Evolutionary conservation across 345 rosid genomes (phyloP).

Genomic region (Sonneratia alba): DNA sequence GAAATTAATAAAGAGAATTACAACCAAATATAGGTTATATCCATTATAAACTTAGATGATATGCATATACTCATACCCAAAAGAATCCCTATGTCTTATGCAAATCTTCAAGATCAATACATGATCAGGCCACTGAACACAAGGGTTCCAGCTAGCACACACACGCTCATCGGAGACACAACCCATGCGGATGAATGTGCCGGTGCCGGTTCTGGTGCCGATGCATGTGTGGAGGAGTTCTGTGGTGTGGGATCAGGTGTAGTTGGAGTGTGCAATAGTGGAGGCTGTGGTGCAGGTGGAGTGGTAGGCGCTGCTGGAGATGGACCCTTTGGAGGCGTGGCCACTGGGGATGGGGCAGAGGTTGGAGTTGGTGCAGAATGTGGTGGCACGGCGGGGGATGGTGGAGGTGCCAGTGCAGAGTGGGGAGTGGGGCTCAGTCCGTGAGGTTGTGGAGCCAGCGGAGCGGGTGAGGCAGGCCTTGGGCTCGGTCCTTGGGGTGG

Average conservation of each 20-base stretch:
- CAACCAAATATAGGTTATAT: neutral
- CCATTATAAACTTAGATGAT: too few species aligned
- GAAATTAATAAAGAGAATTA: too few species aligned
- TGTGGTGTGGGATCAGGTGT: neutral
- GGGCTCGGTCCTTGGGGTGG: neutral
- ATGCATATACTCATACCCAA: neutral
- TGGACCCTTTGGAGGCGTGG: neutral
- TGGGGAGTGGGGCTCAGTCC: too few species aligned
- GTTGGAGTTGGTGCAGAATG: neutral
- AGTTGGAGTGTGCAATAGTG: neutral
- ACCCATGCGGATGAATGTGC: neutral
- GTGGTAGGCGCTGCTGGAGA: neutral
- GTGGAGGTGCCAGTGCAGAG: conserved; percentile 1
- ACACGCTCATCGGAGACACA: neutral
- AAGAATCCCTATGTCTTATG: neutral
- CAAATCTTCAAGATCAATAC: neutral
- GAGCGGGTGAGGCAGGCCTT: conserved; percentile 1
- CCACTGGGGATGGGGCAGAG: conserved; percentile 3
- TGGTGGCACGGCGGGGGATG: neutral
- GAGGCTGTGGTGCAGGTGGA: neutral
- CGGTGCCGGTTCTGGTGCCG: conserved; percentile 1
- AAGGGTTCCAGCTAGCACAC: neutral
- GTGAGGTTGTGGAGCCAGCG: too few species aligned
- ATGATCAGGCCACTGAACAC: neutral
- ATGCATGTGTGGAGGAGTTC: too few species aligned